phyloP scores from a whole-genome alignment of 495 filamentous ascomycete genomes.

The Neurospora sp. region DNA sequence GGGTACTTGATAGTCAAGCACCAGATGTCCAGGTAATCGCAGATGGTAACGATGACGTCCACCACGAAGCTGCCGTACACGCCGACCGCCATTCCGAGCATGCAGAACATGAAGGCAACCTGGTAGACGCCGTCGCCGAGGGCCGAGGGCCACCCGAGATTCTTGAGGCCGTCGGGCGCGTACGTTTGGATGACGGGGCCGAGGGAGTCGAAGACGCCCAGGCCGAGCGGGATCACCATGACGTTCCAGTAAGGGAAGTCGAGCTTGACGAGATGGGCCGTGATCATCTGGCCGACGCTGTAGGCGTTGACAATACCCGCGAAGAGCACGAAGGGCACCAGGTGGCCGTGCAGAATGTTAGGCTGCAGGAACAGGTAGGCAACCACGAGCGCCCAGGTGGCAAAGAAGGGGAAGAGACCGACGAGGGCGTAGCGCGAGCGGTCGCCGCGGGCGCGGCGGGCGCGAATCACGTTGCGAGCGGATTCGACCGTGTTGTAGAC shows the following conservation, averaged over 20 bases:
- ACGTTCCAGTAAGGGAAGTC: constrained; percentile 85
- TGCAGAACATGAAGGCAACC: constrained; percentile 75
- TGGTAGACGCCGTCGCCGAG: constrained; percentile 68
- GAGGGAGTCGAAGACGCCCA: constrained; percentile 65
- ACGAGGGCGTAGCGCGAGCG: constrained; percentile 59
- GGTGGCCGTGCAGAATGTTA: constrained; percentile 64
- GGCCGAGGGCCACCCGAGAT: constrained; percentile 66
- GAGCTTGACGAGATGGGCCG: constrained; percentile 75
- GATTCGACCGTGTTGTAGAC: constrained; percentile 70
- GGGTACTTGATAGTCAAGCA: constrained; percentile 92
- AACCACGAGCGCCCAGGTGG: constrained; percentile 62
- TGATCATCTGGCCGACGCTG: constrained; percentile 89
- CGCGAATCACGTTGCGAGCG: constrained; percentile 70
- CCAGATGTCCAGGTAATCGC: constrained; percentile 96
- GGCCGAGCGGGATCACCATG: constrained; percentile 53
- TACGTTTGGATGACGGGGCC: constrained; percentile 51
- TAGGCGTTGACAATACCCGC: constrained; percentile 86
- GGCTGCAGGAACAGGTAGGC: constrained; percentile 78
- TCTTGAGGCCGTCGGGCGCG: constrained; percentile 33
- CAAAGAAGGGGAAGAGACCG: constrained; percentile 70
- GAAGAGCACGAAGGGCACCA: constrained; percentile 80
- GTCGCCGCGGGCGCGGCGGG: constrained; percentile 63
- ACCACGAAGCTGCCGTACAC: constrained; percentile 93
- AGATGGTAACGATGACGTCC: constrained; percentile 93
- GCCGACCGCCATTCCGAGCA: constrained; percentile 68